Evolutionary conservation across 768 basidiomycete genomes (phyloP), one percentile per base, ranked within the genome.

Genomic region (Lactarius deliciosus): DNA sequence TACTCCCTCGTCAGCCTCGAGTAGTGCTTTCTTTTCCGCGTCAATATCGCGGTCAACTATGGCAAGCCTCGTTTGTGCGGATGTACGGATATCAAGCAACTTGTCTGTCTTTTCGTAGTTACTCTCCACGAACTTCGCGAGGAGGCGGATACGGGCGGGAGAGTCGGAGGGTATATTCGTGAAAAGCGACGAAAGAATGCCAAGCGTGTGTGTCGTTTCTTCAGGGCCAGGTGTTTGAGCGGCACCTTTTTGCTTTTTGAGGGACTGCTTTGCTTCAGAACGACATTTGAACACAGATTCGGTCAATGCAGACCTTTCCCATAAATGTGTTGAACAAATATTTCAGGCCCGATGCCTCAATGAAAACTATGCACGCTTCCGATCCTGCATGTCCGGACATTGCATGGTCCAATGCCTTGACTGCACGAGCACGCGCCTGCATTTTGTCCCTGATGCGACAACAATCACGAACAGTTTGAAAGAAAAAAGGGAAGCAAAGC

Each of bases 51-150:
- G 76, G 45, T 97, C 87, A 2, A 86, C 82, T 7, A 72, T 77
- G 61, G 77, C 82, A 56, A 98, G 78, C 15, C 91, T 81, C 10
- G 76, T 78, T 45, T 82, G 81, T 2, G 92, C 86, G 45, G 79
- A 81, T 66, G 95, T 93, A 58, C 96, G 81, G 70, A 94, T 85
- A 73, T 98, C 96, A 30, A 97, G 78, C 36, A 99, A 79, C 72
- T 96, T 92, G 75, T 98, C 97, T 9, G 92, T 86, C 75, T 99
- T 98, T 74, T 96, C 94, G 73, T 97, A 99, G 61, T 90, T 86
- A 32, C 78, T 82, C 76, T 98, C 96, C 16, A 97, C 94, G 71
- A 98, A 99, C 77, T 99, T 99, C 7, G 93, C 81, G 18, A 99
- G 79, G 20, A 98, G 78, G 15, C 97, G 87, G 61, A 91, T 86